Conservation (phyloP, 1,284 basidiomycete genomes). For the Papiliotrema nemorosa region DNA sequence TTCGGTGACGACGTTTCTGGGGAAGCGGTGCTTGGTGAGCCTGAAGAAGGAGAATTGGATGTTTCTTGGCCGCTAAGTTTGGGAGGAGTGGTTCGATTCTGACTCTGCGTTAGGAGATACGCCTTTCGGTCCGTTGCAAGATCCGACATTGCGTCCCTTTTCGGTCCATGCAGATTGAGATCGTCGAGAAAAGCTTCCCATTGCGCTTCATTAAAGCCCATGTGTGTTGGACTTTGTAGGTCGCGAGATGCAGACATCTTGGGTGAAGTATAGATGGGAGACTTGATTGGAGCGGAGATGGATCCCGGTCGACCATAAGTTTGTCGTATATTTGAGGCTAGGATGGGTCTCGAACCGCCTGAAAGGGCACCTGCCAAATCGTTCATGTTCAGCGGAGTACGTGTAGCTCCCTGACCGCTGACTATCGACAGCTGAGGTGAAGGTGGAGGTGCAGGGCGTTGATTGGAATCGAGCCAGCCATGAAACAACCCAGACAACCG, state of each 20-base stretch:
- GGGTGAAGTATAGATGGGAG: too few relatives aligned
- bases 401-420: neutral
- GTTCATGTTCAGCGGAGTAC: neutral
- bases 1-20: slow-evolving; percentile 46
- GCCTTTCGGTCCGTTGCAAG: slow-evolving; percentile 65
- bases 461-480: slow-evolving; percentile 17
- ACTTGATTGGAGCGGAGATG: slow-evolving; percentile 28
- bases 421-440: slow-evolving; percentile 13
- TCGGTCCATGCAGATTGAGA: slow-evolving; percentile 68
- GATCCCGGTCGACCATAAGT: neutral
- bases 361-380: neutral
- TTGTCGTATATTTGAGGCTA: too few relatives aligned
- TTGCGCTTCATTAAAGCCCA: neutral
- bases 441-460: slow-evolving; percentile 24
- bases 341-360: neutral
- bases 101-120: slow-evolving; percentile 62
- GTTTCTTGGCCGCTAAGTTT: neutral
- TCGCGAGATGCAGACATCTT: too few relatives aligned
- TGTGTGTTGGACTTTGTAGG: neutral
- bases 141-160: slow-evolving; percentile 63
- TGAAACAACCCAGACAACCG: slow-evolving; percentile 25
- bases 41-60: neutral
- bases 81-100: slow-evolving; percentile 31
- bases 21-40: slow-evolving; percentile 13
- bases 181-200: slow-evolving; percentile 55